Percentiles rank a stretch among this genome's conserved stretches.
These are phyloP conservation scores for Onygenales sp. DNA, from an alignment of 2,329 filamentous ascomycete genomes.

Conservation along the genomic window DNA sequence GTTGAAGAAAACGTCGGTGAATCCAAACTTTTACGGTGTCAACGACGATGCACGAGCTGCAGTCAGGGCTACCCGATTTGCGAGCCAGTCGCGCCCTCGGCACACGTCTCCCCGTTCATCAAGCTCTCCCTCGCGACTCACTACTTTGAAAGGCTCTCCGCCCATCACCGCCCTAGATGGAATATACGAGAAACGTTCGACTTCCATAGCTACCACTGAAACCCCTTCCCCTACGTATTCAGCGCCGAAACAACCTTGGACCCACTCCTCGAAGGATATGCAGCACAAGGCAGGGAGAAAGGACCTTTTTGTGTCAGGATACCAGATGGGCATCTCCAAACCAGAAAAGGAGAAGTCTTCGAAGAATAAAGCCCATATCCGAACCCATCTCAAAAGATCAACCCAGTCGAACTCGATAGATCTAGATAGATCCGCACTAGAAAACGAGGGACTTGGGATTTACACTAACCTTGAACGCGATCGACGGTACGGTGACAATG, in stretches of 20 bases:
- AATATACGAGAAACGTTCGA: neutral
- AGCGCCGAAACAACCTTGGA: slow-evolving; percentile 1
- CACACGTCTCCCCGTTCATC: neutral
- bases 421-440: slow-evolving; percentile 44
- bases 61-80: neutral
- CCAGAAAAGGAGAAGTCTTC: slow-evolving; percentile 3
- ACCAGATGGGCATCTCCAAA: neutral
- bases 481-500: slow-evolving; percentile 25
- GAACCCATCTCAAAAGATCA: slow-evolving; percentile 47
- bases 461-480: slow-evolving; percentile 27
- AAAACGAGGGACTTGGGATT: slow-evolving; percentile 50
- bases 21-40: neutral
- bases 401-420: slow-evolving; percentile 43
- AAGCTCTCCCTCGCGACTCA: neutral
- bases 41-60: neutral
- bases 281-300: neutral
- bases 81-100: neutral
- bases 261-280: slow-evolving; percentile 1
- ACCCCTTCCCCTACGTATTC: neutral
- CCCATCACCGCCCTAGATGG: neutral
- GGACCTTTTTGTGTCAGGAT: neutral
- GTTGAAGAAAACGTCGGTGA: slow-evolving; percentile 1
- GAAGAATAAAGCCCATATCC: slow-evolving; percentile 36
- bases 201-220: neutral
- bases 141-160: neutral